Conservation (phyloP, 1,284 basidiomycete genomes). For the Ganoderma meredithae region DNA sequence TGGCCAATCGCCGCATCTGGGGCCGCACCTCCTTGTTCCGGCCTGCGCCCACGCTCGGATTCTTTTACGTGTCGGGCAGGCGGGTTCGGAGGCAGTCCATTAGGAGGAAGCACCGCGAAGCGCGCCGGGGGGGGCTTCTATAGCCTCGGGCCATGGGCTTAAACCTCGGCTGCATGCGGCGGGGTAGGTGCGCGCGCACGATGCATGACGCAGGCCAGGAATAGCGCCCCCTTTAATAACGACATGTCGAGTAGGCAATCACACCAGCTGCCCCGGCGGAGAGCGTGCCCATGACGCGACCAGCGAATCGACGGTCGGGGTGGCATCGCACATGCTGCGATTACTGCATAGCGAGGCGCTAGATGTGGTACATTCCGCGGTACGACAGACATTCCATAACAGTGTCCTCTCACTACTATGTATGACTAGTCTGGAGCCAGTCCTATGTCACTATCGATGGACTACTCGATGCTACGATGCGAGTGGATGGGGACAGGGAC, state of each 20-base stretch:
- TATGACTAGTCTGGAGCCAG: conserved; percentile 4
- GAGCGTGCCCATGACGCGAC: neutral
- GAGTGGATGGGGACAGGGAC: neutral
- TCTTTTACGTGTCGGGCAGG: conserved; percentile 12
- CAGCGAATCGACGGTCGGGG: conserved; percentile 1
- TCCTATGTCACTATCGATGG: neutral
- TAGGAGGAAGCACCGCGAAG: conserved; percentile 9
- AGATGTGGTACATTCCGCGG: neutral
- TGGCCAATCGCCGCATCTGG: neutral
- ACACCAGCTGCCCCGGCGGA: conserved; percentile 5
- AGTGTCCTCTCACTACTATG: conserved; percentile 6
- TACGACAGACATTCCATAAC: conserved; percentile 9
- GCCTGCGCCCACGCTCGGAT: conserved; percentile 7
- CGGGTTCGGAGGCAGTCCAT: conserved; percentile 9
- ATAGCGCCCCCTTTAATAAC: conserved; percentile 11
- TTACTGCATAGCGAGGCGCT: neutral
- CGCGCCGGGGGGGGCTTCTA: conserved; percentile 6
- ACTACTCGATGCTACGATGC: neutral
- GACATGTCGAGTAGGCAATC: conserved; percentile 9
- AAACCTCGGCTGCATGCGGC: conserved; percentile 7
- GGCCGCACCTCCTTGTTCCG: conserved; percentile 7
- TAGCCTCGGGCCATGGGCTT: conserved; percentile 7
- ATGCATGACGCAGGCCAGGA: conserved; percentile 5
- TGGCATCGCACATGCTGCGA: neutral
- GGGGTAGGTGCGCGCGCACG: conserved; percentile 1